Evolutionary conservation across 177 flowering plant species (phyloP).

Genomic region (Telopea speciosissima): DNA sequence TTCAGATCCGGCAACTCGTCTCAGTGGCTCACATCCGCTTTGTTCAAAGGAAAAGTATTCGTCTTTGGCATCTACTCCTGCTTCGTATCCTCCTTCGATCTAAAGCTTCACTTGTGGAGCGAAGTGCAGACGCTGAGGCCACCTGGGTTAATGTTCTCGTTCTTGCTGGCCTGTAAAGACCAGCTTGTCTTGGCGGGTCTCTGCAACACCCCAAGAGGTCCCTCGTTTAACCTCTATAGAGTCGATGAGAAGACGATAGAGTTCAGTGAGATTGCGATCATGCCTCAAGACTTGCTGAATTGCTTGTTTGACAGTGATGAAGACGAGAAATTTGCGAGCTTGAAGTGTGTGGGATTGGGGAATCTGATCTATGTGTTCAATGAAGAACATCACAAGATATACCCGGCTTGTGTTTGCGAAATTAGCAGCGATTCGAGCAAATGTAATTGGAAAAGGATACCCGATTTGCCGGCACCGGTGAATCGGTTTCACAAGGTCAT

Average conservation of each 20-base stretch:
- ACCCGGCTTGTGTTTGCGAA: slow-evolving; percentile 62
- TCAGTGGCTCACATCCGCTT: slow-evolving; percentile 44
- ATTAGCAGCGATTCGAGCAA: slow-evolving; percentile 22
- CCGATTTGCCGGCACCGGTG: slow-evolving; percentile 46
- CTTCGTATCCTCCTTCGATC: slow-evolving; percentile 46
- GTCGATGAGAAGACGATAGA: slow-evolving; percentile 48
- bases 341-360: slow-evolving; percentile 65
- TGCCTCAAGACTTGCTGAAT: slow-evolving; percentile 53
- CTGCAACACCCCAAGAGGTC: slow-evolving; percentile 31
- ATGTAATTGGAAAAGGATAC: slow-evolving; percentile 54
- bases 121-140: slow-evolving; percentile 50
- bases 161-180: slow-evolving; percentile 37
- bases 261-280: slow-evolving; percentile 47
- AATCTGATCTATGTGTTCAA: slow-evolving; percentile 54
- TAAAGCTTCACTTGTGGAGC: slow-evolving; percentile 38
- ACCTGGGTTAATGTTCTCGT: slow-evolving; percentile 51
- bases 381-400: slow-evolving; percentile 46
- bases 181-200: slow-evolving; percentile 53
- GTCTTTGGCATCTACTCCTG: slow-evolving; percentile 45
- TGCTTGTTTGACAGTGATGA: slow-evolving; percentile 49
- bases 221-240: slow-evolving; percentile 47
- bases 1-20: slow-evolving; percentile 48
- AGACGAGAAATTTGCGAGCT: slow-evolving; percentile 54
- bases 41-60: slow-evolving; percentile 39
- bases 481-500: slow-evolving; percentile 53